These are phyloP conservation scores for Penicillium bialowiezense DNA, from an alignment of 495 filamentous ascomycete species.

Conservation along the genomic window DNA sequence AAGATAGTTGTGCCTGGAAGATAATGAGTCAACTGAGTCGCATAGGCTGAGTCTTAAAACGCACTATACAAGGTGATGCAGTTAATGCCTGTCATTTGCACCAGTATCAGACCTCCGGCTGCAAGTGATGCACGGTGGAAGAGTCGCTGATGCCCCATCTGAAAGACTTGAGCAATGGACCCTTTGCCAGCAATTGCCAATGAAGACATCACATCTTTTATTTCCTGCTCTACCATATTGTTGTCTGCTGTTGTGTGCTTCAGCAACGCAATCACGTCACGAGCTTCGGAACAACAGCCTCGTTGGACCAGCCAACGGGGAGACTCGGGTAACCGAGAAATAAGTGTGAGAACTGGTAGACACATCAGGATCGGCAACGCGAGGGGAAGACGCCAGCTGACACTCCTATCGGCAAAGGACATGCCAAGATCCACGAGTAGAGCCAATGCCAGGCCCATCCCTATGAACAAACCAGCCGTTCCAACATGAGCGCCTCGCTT, in stretches of 20 bases:
- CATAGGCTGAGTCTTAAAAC: too few species aligned
- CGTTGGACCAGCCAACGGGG: slow-evolving; percentile 55
- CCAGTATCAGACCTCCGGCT: slow-evolving; percentile 37
- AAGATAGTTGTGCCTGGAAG: slow-evolving; percentile 10
- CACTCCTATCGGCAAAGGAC: slow-evolving; percentile 34
- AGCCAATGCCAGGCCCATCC: slow-evolving; percentile 41
- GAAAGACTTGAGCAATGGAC: slow-evolving; percentile 13
- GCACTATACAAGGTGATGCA: slow-evolving; percentile 54
- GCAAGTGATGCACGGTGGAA: slow-evolving; percentile 23
- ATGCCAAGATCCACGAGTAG: slow-evolving; percentile 41
- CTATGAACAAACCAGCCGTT: slow-evolving; percentile 43
- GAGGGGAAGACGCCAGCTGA: slow-evolving; percentile 45
- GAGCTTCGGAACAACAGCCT: slow-evolving; percentile 47
- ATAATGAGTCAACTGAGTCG: background rate
- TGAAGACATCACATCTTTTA: slow-evolving; percentile 32
- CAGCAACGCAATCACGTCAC: slow-evolving; percentile 27
- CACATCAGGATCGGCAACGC: slow-evolving; percentile 54
- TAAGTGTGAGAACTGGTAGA: slow-evolving; percentile 50
- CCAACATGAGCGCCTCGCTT: slow-evolving; percentile 33
- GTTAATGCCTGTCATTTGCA: slow-evolving; percentile 57
- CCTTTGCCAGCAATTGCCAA: slow-evolving; percentile 18
- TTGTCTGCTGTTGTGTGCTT: slow-evolving; percentile 21
- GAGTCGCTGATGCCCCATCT: slow-evolving; percentile 22
- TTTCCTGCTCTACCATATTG: slow-evolving; percentile 24
- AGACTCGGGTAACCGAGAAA: slow-evolving; percentile 58